Evolutionary conservation across 768 basidiomycete genomes (phyloP).

Genomic region (Mycena galopus): DNA sequence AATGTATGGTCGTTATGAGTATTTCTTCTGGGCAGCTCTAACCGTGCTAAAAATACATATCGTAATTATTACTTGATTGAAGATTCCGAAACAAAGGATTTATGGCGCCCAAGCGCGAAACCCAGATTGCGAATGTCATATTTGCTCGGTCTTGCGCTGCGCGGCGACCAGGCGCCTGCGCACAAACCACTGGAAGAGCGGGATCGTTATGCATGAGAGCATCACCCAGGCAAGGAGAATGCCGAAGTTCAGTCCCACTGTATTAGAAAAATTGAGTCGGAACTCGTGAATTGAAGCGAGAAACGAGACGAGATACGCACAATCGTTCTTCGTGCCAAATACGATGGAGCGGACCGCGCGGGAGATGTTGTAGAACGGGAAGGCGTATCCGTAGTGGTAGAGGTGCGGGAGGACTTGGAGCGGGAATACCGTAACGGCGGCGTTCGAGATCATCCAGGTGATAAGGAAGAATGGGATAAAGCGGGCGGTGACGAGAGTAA

Average conservation of each 20-base stretch:
- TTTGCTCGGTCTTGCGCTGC: no score
- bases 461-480: conserved; percentile 74
- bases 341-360: conserved; percentile 70
- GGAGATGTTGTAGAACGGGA: conserved; percentile 81
- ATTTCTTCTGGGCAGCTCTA: no score
- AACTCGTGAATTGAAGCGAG: neutral
- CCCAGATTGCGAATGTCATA: no score
- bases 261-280: conserved; percentile 9
- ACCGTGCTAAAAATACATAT: no score
- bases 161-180: neutral
- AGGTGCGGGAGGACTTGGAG: conserved; percentile 68
- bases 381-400: conserved; percentile 76
- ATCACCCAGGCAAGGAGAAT: conserved; percentile 68
- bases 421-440: conserved; percentile 69
- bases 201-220: conserved; percentile 67
- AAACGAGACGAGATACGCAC: conserved; percentile 53
- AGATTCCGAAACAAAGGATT: no score
- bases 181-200: conserved; percentile 60
- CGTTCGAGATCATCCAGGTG: conserved; percentile 74
- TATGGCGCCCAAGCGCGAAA: no score
- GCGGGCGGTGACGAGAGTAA: conserved; percentile 65
- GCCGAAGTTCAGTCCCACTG: conserved; percentile 76
- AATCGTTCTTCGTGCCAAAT: conserved; percentile 73
- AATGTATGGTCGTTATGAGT: no score
- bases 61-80: no score